These are phyloP conservation scores for Suillus placidus DNA, from an alignment of 768 basidiomycete species.

Conservation along the genomic window DNA sequence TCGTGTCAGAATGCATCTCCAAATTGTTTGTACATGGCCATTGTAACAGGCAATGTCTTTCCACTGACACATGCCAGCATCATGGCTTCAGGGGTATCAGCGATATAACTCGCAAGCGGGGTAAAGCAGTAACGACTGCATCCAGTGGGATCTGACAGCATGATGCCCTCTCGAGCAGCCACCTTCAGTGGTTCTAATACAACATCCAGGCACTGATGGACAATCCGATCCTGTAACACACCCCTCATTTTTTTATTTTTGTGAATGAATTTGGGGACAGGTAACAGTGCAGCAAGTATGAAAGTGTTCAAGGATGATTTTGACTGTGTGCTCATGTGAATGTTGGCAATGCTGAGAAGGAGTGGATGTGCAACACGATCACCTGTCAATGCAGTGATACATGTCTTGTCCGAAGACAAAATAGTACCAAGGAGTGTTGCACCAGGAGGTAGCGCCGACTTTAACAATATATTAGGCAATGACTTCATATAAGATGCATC, in stretches of 20 bases:
- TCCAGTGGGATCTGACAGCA: too few relatives aligned
- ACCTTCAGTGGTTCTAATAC: conserved; percentile 20
- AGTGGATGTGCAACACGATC: conserved; percentile 32
- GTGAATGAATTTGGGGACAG: conserved; percentile 17
- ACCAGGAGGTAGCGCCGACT: conserved; percentile 20
- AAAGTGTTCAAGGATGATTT: conserved; percentile 31
- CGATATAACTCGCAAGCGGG: too few relatives aligned
- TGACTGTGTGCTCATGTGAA: conserved; percentile 26
- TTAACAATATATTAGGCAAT: not conserved
- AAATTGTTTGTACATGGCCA: too few relatives aligned
- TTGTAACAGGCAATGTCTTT: too few relatives aligned
- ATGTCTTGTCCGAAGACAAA: conserved; percentile 37
- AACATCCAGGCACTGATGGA: conserved; percentile 23
- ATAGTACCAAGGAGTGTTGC: conserved; percentile 27
- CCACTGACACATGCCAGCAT: too few relatives aligned
- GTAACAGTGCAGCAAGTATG: conserved; percentile 28
- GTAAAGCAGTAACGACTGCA: too few relatives aligned
- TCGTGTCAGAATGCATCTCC: too few relatives aligned
- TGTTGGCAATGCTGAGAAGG: conserved; percentile 35
- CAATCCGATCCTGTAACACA: conserved; percentile 21
- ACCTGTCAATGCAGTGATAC: conserved; percentile 33
- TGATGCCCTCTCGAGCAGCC: too few relatives aligned
- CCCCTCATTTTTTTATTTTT: conserved; percentile 17
- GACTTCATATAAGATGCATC: not conserved
- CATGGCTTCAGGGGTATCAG: too few relatives aligned